Evolutionary conservation across 768 basidiomycete genomes (phyloP).

Genomic region (Tylopilus sp.): DNA sequence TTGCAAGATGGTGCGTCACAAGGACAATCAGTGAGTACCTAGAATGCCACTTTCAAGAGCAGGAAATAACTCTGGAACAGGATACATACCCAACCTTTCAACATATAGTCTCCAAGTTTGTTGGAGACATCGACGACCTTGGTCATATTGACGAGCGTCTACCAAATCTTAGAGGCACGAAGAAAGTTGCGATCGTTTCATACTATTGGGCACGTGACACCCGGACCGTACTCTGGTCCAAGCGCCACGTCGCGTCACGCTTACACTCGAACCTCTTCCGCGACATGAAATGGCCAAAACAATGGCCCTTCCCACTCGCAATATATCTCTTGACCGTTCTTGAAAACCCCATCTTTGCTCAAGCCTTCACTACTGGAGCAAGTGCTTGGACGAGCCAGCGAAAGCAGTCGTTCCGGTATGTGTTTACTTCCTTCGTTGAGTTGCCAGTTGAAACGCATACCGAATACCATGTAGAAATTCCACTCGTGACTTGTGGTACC

Average conservation of each 20-base stretch:
- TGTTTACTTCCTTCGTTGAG: not conserved
- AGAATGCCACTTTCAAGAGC: conserved; percentile 8
- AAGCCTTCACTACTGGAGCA: conserved; percentile 18
- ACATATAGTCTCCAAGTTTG: conserved; percentile 65
- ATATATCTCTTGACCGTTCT: conserved; percentile 38
- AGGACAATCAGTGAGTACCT: conserved; percentile 64
- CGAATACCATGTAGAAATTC: conserved; percentile 47
- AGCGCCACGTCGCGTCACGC: conserved; percentile 25
- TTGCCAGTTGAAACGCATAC: not conserved
- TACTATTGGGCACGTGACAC: conserved; percentile 20
- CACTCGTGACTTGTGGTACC: conserved; percentile 80
- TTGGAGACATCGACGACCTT: conserved; percentile 55
- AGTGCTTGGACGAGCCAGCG: conserved; percentile 54
- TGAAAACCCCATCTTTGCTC: conserved; percentile 23
- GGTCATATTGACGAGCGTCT: conserved; percentile 38
- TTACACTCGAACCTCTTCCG: conserved; percentile 6
- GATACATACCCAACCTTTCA: conserved; percentile 66
- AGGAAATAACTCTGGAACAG: not conserved
- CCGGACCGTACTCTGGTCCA: not conserved
- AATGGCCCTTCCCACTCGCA: conserved; percentile 51
- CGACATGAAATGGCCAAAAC: conserved; percentile 41
- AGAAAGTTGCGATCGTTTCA: not conserved
- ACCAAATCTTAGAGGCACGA: not conserved
- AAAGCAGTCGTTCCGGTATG: conserved; percentile 56
- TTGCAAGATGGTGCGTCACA: conserved; percentile 56